phyloP scores from a whole-genome alignment of 2,329 filamentous ascomycete genomes.

The Lasiodiplodia sp. region DNA sequence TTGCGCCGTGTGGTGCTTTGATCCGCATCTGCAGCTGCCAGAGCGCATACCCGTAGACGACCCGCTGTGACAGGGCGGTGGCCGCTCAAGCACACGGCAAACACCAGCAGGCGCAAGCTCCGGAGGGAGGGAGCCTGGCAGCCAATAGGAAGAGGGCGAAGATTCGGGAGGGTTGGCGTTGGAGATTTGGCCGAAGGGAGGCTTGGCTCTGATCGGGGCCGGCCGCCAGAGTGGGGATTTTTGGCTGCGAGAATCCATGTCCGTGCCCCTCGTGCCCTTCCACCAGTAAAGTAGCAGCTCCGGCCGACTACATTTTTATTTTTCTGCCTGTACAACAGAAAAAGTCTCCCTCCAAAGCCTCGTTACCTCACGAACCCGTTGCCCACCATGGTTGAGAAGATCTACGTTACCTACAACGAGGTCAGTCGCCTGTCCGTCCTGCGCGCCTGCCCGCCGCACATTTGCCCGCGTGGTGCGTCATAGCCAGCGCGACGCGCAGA shows the following conservation, averaged over 20 bases:
- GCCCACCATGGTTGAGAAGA: conserved; percentile 48
- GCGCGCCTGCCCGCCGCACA: background rate
- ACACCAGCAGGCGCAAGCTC: background rate
- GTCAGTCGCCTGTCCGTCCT: conserved; percentile 34
- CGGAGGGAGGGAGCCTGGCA: background rate
- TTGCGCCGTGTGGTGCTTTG: conserved; percentile 30
- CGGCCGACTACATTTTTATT: conserved; percentile 21
- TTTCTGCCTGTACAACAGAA: conserved; percentile 20
- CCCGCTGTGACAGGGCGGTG: background rate
- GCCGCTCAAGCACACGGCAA: background rate
- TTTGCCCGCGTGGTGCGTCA: background rate
- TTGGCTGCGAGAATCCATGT: conserved; percentile 24
- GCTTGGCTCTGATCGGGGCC: conserved; percentile 20
- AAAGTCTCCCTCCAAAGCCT: conserved; percentile 6
- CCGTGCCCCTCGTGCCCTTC: conserved; percentile 24
- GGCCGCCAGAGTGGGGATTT: conserved; percentile 6
- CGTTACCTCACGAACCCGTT: background rate
- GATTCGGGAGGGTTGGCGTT: conserved; percentile 1
- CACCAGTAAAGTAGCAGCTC: conserved; percentile 24
- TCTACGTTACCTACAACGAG: conserved; percentile 54
- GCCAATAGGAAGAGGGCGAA: conserved; percentile 11
- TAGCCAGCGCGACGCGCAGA: conserved; percentile 3
- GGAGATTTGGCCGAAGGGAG: background rate
- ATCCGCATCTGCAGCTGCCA: conserved; percentile 29
- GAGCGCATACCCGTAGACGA: conserved; percentile 10